A percentile compares a stretch with the other conserved stretches of the same genome.
These are phyloP conservation scores for Ogataea kodamae DNA, from an alignment of 805 yeast genomes.

Conservation along the genomic window DNA sequence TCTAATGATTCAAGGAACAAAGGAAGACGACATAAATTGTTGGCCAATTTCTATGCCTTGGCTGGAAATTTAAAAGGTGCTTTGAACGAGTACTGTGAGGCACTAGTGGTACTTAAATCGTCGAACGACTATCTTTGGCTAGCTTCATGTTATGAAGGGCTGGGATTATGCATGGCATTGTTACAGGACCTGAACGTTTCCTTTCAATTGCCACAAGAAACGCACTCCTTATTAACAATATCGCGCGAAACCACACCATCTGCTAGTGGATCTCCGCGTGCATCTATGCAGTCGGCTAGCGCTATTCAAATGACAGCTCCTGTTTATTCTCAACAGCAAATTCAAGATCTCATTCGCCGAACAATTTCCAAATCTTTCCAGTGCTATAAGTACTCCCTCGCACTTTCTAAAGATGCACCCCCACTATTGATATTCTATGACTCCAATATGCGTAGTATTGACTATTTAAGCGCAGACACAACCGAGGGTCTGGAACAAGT, in stretches of 20 bases:
- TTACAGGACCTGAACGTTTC: conserved; percentile 54
- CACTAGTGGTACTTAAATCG: conserved; percentile 54
- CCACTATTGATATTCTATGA: conserved; percentile 82
- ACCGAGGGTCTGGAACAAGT: conserved; percentile 48
- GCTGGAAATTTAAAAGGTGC: conserved; percentile 80
- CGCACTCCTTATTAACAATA: conserved; percentile 23
- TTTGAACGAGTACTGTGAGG: conserved; percentile 67
- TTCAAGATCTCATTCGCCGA: conserved; percentile 37
- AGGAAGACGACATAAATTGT: conserved; percentile 73
- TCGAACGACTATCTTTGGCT: conserved; percentile 82
- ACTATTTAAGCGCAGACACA: conserved; percentile 53
- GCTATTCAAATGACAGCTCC: conserved; percentile 7
- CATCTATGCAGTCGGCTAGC: conserved; percentile 37
- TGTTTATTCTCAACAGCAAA: conserved; percentile 19
- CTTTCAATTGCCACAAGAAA: conserved; percentile 42
- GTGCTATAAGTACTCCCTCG: conserved; percentile 49
- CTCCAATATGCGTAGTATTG: conserved; percentile 58
- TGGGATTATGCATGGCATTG: conserved; percentile 62
- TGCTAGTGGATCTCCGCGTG: conserved; percentile 46
- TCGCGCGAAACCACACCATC: conserved; percentile 25
- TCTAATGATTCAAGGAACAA: conserved; percentile 35
- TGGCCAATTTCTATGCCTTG: conserved; percentile 72
- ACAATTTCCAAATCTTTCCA: conserved; percentile 38
- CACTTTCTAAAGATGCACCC: conserved; percentile 65
- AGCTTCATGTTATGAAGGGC: conserved; percentile 81